Base-by-base conservation (phyloP, 2,329 filamentous ascomycete species). In the Penicillium sp. region DNA sequence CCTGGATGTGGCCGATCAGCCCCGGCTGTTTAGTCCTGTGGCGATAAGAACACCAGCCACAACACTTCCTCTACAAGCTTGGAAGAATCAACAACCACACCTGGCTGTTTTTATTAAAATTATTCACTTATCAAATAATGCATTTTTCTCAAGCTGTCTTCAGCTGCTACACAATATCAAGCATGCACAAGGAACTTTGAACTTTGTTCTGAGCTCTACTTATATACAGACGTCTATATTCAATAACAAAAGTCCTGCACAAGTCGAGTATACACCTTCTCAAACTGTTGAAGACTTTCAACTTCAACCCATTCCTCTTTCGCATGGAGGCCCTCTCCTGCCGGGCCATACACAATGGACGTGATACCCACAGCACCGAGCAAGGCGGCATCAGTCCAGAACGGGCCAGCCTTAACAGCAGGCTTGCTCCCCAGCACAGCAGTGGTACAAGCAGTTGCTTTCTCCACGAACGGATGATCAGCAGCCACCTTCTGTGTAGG, bases 311-410 rank as follows among this genome's bases (percentile, higher is more conserved):
- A 78, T 60, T 80, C 76, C 48, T 75, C 70, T 43, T 73, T 75
- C 1, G 64, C 67, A 55, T 80, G 75, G 4, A 79, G 53, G 0
- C 77, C 77, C n/a, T 71, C 68, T 0, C 75, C 76, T 8, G 58
- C 61, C 0, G 75, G 75, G 0, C 76, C 75, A 58, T 70, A 77
- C 1, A 79, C 64, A 15, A 79, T 61, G 0, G 69, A 61, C 0
- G 75, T 69, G 26, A 78, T 74, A 0, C 74, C 76, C 13, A 61
- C 64, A 17, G 71, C 65, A 1, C 67, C 64, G 1, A 79, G 53
- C 12, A 78, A 57, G 2, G 76, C 76, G n/a, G 70, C 74, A 56
- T 79, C 75, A 0, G 73, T 75, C 77, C 76, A 79, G 52, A 69
- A 77, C 0, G 68, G 57, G 1, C 58, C 67, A 6, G 65, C 66